phyloP scores from a whole-genome alignment of 2,329 filamentous ascomycete species.

The Epichloe amarillans region DNA sequence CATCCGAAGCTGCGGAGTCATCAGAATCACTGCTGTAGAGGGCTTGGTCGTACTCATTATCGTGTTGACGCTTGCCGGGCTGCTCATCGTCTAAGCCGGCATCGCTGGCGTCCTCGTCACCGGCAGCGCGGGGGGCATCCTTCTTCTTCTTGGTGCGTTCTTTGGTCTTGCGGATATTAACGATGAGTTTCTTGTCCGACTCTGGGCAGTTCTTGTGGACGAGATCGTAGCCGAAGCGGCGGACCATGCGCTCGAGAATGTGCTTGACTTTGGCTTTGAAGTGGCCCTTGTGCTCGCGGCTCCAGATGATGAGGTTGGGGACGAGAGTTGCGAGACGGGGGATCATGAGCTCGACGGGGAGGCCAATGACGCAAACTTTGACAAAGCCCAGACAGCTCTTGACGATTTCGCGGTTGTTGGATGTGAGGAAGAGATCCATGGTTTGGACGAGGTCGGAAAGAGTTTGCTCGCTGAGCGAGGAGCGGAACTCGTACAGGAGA shows the following conservation, averaged over 20 bases:
- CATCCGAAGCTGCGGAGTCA: conserved; percentile 36
- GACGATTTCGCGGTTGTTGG: conserved; percentile 93
- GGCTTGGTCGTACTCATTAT: conserved; percentile 92
- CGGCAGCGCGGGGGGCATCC: conserved; percentile 47
- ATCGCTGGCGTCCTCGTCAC: conserved; percentile 42
- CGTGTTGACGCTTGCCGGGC: conserved; percentile 47
- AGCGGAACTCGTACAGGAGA: conserved; percentile 85
- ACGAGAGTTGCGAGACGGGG: conserved; percentile 66
- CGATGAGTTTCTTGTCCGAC: conserved; percentile 75
- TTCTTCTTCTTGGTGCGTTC: conserved; percentile 86
- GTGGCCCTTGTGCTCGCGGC: conserved; percentile 94
- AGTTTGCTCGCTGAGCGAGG: conserved; percentile 52
- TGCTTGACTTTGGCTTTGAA: conserved; percentile 97
- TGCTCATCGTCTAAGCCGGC: conserved; percentile 33
- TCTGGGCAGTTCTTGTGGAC: conserved; percentile 75
- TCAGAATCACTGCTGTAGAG: conserved; percentile 71
- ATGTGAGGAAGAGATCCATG: conserved; percentile 90
- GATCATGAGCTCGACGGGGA: conserved; percentile 67
- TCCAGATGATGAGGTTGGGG: conserved; percentile 89
- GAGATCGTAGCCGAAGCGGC: conserved; percentile 72
- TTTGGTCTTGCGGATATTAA: conserved; percentile 90
- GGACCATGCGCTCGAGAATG: conserved; percentile 86
- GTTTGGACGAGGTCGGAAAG: conserved; percentile 80
- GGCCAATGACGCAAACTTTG: conserved; percentile 82
- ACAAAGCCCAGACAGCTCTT: conserved; percentile 90